Evolutionary conservation across 805 yeast species (phyloP).

Genomic region (Starmerella khaoyaiensis): DNA sequence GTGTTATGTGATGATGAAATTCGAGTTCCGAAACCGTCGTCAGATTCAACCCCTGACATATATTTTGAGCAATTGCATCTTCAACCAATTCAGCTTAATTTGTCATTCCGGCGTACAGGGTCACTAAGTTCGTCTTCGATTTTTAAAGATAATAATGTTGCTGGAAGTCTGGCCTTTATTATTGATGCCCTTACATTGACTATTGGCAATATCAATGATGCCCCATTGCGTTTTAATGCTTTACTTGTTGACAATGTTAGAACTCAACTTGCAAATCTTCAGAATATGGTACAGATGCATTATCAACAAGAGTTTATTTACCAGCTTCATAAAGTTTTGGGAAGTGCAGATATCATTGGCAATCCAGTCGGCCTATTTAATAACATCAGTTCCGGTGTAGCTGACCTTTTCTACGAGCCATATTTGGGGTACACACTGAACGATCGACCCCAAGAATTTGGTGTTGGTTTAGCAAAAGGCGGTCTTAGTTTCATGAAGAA

Average conservation of each 20-base stretch:
- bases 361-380: constrained; percentile 96
- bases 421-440: constrained; percentile 89
- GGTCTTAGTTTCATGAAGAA: constrained; percentile 87
- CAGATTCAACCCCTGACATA: constrained; percentile 38
- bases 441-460: constrained; percentile 91
- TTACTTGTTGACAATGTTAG: constrained; percentile 77
- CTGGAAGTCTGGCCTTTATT: constrained; percentile 34
- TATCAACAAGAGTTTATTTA: constrained; percentile 85
- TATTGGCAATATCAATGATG: constrained; percentile 91
- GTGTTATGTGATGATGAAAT: constrained; percentile 39
- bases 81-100: constrained; percentile 78
- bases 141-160: constrained; percentile 29
- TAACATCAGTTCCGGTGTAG: constrained; percentile 83
- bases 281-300: constrained; percentile 63
- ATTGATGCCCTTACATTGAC: constrained; percentile 89
- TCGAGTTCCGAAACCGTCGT: constrained; percentile 55
- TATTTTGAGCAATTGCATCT: constrained; percentile 87
- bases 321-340: constrained; percentile 82
- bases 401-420: constrained; percentile 95
- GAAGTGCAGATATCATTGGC: constrained; percentile 92
- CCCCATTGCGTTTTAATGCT: constrained; percentile 83
- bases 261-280: constrained; percentile 63
- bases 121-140: constrained; percentile 48
- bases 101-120: constrained; percentile 73
- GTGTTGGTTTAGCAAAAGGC: constrained; percentile 92